Conservation (phyloP, 257 asterid species). For the Ligustrum vulgare region DNA sequence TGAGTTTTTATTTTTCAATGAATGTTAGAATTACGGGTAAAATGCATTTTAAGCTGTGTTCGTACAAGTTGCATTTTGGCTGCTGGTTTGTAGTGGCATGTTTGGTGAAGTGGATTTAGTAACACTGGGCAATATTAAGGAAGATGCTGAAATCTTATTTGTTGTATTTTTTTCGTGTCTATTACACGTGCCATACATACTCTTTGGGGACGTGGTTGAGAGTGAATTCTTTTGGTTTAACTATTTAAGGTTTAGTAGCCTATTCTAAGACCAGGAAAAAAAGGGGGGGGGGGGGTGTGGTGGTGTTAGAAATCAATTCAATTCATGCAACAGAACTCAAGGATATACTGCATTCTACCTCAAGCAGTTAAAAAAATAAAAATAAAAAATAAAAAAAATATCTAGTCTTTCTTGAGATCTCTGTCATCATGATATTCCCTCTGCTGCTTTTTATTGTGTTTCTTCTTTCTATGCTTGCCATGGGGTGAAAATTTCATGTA, state of each 20-base stretch:
- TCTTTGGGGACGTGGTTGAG: neutral
- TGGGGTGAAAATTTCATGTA: neutral
- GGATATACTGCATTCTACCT: neutral
- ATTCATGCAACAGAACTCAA: neutral
- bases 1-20: neutral
- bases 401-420: neutral
- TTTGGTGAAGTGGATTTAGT: neutral
- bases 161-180: neutral
- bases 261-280: neutral
- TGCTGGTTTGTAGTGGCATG: neutral
- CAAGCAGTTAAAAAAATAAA: too few relatives aligned
- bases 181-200: neutral
- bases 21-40: neutral
- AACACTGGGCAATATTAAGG: neutral
- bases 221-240: neutral
- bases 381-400: too few relatives aligned
- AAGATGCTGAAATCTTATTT: neutral
- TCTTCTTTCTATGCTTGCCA: neutral
- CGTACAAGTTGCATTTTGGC: neutral
- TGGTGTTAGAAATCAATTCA: neutral
- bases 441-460: neutral
- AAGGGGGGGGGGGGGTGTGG: neutral
- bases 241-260: neutral
- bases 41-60: slow-evolving; percentile 4
- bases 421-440: neutral